phyloP scores from a whole-genome alignment of 176 grass and related monocot species.

The sorghum (Sorghum bicolor) region Sorghum_bicolor_NCBIv3 NC_012879.2:59676001-59676500 shows the following conservation, averaged over 20 bases:
- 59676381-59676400: slow-evolving; percentile 60
- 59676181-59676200: slow-evolving; percentile 69
- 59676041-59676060: slow-evolving; percentile 48
- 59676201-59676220: slow-evolving; percentile 55
- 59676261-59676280: slow-evolving; percentile 74
- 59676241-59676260: slow-evolving; percentile 50
- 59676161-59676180: slow-evolving; percentile 75
- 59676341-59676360: slow-evolving; percentile 86
- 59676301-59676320: slow-evolving; percentile 59
- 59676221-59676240: slow-evolving; percentile 78
- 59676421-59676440: slow-evolving; percentile 69
- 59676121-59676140: slow-evolving; percentile 75
- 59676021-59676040: slow-evolving; percentile 60
- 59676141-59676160: slow-evolving; percentile 45
- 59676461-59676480: slow-evolving; percentile 64
- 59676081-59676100: slow-evolving; percentile 86
- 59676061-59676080: slow-evolving; percentile 55
- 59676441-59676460: slow-evolving; percentile 59
- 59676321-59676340: slow-evolving; percentile 51
- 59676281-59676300: slow-evolving; percentile 73
- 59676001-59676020: slow-evolving; percentile 83
- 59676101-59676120: slow-evolving; percentile 93
- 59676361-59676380: slow-evolving; percentile 74
- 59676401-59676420: slow-evolving; percentile 91
- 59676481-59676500: slow-evolving; percentile 83